Percentiles rank a stretch among this genome's conserved stretches.
phyloP scores from a whole-genome alignment of 139 green algal genomes.

The Mychonastes homosphaera region DNA sequence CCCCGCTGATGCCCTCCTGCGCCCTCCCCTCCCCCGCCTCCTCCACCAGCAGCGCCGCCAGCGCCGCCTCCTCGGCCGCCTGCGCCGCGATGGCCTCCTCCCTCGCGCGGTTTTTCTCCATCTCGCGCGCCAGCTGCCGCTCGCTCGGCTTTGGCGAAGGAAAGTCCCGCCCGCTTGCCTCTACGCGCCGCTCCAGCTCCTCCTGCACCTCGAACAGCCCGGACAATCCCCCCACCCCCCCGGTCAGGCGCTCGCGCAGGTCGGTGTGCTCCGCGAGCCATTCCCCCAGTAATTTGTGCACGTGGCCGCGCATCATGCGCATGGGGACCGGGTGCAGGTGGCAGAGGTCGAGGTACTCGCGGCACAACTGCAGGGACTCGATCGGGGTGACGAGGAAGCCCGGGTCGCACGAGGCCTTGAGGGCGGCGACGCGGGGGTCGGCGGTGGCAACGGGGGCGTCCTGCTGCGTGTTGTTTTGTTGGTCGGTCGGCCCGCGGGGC shows the following conservation, averaged over 20 bases:
- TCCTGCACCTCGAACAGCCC: slow-evolving; percentile 26
- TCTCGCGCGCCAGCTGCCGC: slow-evolving; percentile 21
- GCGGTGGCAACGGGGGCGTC: not conserved
- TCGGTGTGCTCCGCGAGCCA: slow-evolving; percentile 86
- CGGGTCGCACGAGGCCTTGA: too few species aligned
- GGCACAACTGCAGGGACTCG: slow-evolving; percentile 40
- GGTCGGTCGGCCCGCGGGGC: not conserved
- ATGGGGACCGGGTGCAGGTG: slow-evolving; percentile 56
- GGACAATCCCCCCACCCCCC: not conserved
- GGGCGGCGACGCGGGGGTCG: too few species aligned
- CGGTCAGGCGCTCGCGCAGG: slow-evolving; percentile 65
- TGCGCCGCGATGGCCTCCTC: slow-evolving; percentile 8
- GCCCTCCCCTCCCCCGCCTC: slow-evolving; percentile 52
- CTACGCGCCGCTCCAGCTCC: slow-evolving; percentile 36
- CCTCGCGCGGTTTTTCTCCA: too few species aligned
- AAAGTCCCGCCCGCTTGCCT: slow-evolving; percentile 32
- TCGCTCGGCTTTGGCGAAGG: slow-evolving; percentile 42
- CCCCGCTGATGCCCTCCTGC: slow-evolving; percentile 19
- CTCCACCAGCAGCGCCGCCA: slow-evolving; percentile 54
- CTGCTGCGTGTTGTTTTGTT: not conserved
- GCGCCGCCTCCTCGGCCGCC: slow-evolving; percentile 4
- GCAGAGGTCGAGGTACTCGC: slow-evolving; percentile 77
- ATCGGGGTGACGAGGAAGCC: slow-evolving; percentile 17
- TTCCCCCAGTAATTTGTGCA: slow-evolving; percentile 44
- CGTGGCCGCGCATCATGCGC: slow-evolving; percentile 70